Evolutionary conservation across 176 grass and related monocot species (phyloP), one percentile per base, ranked within the genome.

Genomic region (Lolium multiflorum): DNA sequence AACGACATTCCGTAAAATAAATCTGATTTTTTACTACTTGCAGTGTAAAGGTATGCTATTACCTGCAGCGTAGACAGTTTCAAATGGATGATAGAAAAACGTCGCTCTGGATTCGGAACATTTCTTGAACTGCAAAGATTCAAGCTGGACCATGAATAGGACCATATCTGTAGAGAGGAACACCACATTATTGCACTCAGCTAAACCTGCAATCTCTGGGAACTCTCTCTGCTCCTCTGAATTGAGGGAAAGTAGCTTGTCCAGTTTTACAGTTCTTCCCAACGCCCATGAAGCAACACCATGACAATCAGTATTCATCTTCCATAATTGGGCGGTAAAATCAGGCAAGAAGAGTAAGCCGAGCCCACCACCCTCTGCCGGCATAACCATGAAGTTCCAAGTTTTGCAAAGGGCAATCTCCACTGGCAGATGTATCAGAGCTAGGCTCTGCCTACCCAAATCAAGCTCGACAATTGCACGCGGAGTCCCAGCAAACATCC

Each of bases 101-200:
- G 12, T 0, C 22, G 0, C 12, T 9, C 11, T 12, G 0, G 5
- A 2, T 28, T 26, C 0, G 0, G 57, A 47, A 13, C 24, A 1
- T 35, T 47, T 35, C 63, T 79, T 71, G 18, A 70, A 10, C 10
- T 71, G 37, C 24, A 28, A 48, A 44, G 75, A 79, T 3, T 68
- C 64, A 21, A 86, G 75, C 11, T 86, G 50, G 64, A 79, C 6
- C 50, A 79, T 86, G 52, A 47, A 57, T 9, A 43, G 4, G 12
- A 15, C 37, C 0, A 2, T 2, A 70, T 0, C 0, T 10, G 21
- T 70, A 2, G 3, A 2, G 2, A 59, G 20, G 4, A 79, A 79
- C 39, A 43, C 12, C 15, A 15, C n/a, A 14, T 35, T 48, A 14
- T 57, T 41, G 37, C 48, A 76, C 51, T 86, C 84, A 37, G 51